Percentiles rank a stretch among this genome's conserved stretches.
phyloP scores from a whole-genome alignment of 768 basidiomycete genomes.

The Termitomyces sp. region DNA sequence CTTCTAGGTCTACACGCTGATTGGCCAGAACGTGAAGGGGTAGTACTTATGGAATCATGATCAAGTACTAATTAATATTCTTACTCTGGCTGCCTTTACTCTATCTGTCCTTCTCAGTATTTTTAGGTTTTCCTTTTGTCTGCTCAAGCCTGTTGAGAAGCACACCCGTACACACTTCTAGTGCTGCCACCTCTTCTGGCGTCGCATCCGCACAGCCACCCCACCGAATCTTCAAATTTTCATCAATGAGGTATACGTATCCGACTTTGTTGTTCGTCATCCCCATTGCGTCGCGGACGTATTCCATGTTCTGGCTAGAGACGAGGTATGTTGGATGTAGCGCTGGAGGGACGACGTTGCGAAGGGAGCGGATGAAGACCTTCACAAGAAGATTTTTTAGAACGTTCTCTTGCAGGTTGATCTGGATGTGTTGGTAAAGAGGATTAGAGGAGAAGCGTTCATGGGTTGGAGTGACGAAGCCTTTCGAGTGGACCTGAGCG shows the following conservation, averaged over 20 bases:
- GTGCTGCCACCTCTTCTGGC: constrained; percentile 61
- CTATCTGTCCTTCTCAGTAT: neutral
- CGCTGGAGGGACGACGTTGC: constrained; percentile 56
- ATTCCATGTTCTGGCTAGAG: constrained; percentile 82
- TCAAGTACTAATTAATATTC: neutral
- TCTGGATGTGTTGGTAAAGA: constrained; percentile 71
- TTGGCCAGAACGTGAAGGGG: neutral
- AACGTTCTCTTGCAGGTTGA: constrained; percentile 93
- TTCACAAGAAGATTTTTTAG: constrained; percentile 89
- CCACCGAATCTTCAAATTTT: constrained; percentile 85
- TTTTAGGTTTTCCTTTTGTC: constrained; percentile 6
- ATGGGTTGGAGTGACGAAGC: constrained; percentile 61
- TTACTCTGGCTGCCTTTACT: neutral
- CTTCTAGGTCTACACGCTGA: neutral
- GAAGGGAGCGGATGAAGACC: constrained; percentile 75
- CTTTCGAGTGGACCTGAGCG: constrained; percentile 71
- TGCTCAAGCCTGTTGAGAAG: constrained; percentile 57
- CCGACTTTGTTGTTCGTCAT: constrained; percentile 90
- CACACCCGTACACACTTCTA: constrained; percentile 68
- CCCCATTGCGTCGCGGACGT: constrained; percentile 78
- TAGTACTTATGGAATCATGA: neutral
- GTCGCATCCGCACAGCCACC: constrained; percentile 87
- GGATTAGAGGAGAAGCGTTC: constrained; percentile 50
- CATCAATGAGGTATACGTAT: constrained; percentile 89
- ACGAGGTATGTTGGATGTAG: constrained; percentile 74